These are phyloP conservation scores for Vigna angularis DNA, from an alignment of 306 rosid genomes.

Conservation along the genomic window DNA sequence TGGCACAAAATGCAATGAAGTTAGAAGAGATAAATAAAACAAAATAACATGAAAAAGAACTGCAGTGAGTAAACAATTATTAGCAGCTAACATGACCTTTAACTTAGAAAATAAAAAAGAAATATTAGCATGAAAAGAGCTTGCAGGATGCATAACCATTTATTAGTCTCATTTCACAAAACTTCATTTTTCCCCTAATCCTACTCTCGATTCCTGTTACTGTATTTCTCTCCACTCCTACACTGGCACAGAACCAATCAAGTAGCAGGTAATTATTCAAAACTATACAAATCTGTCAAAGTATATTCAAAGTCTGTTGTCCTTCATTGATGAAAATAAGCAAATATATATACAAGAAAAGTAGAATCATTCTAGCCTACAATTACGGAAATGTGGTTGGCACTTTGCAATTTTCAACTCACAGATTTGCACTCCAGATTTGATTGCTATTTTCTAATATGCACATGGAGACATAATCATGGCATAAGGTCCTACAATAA, in stretches of 20 bases:
- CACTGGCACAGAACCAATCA: background rate
- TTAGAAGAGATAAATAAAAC: background rate
- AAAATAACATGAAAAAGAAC: background rate
- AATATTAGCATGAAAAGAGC: background rate
- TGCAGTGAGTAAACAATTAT: background rate
- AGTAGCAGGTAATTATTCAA: background rate
- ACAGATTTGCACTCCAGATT: too few species aligned
- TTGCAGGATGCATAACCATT: conserved; percentile 19
- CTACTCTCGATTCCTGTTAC: conserved; percentile 2
- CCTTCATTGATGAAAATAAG: too few species aligned
- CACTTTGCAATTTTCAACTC: too few species aligned
- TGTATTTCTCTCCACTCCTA: background rate
- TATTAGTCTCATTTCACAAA: background rate
- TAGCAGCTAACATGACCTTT: too few species aligned
- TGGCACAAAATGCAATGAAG: conserved; percentile 12
- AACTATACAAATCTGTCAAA: too few species aligned
- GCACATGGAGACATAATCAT: too few species aligned
- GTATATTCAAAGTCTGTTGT: too few species aligned
- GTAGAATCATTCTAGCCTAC: too few species aligned
- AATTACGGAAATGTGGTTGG: too few species aligned
- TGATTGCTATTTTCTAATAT: too few species aligned
- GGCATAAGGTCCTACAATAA: too few species aligned
- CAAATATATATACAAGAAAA: too few species aligned
- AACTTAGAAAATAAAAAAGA: background rate
- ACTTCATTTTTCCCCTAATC: conserved; percentile 7